Evolutionary conservation across 345 rosid genomes (phyloP), one percentile per base, ranked within the genome.

Genomic region (Gossypium australe): DNA sequence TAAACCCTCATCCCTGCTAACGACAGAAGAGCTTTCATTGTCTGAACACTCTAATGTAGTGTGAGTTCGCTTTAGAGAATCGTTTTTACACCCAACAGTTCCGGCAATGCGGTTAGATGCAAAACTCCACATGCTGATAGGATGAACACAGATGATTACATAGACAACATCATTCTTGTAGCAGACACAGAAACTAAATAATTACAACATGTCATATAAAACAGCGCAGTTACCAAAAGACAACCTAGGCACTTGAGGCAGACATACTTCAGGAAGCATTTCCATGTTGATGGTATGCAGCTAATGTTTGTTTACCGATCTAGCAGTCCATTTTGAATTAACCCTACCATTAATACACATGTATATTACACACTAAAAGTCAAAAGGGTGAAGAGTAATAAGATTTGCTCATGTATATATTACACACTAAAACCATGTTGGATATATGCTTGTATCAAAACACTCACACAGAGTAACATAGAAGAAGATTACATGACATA

Each of bases 1-100:
- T 52, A 94, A 80, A 73, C 94, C 87, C 75, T 94, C 94, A 0
- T 89, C 93, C 80, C 88, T 81, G 82, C 90, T 87, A 10, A 72
- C 80, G 62, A 67, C 78, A 73, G 87, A 85, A 49, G 93, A 87
- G 0, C 75, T 88, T 41, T 94, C 94, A 16, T 94, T 93, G 53
- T 90, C 97, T 0, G 94, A 88, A 82, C 93, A 90, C 67, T 89
- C 97, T 41, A 80, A 82, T 65, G 78, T 79, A 70, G 81, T 76
- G 66, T 80, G 87, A 20, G 66, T 69, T 22, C 52, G 78, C 78
- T 77, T 86, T 48, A 34, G 56, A 57, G 73, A 34, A 48, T 86
- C 87, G 25, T 68, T 78, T 80, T 79, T 86, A 11, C 78, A 65
- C 22, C 87, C 87, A 45, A 72, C 78, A 79, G 75, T 78, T 34